A percentile compares a stretch with the other conserved stretches of the same genome.
These are phyloP conservation scores for Colletotrichum abscissum DNA, from an alignment of 2,329 filamentous ascomycete species.

Conservation along the genomic window DNA sequence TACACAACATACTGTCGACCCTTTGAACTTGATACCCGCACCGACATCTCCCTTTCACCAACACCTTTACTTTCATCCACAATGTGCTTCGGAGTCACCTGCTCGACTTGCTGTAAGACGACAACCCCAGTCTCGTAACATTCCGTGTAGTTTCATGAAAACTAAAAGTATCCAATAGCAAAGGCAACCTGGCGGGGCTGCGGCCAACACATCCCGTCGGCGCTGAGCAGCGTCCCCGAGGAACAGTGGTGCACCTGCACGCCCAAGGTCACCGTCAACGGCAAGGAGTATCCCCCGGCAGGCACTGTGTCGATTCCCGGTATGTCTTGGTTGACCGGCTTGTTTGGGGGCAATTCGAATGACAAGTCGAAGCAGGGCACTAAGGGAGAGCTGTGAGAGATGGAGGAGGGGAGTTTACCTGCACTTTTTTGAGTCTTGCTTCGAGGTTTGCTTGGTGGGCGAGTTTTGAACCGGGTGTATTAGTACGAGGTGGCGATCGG, in stretches of 20 bases:
- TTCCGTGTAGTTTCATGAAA: neutral
- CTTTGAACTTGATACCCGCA: neutral
- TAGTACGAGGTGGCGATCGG: conserved; percentile 2
- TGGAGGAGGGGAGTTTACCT: neutral
- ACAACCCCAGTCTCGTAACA: too few species aligned
- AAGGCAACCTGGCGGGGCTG: conserved; percentile 63
- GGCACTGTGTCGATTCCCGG: conserved; percentile 53
- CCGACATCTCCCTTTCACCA: neutral
- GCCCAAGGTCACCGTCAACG: conserved; percentile 55
- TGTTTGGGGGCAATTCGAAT: conserved; percentile 27
- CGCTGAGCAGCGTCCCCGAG: conserved; percentile 56
- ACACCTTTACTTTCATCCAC: conserved; percentile 19
- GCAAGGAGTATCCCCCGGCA: conserved; percentile 58
- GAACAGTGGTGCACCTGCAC: conserved; percentile 60
- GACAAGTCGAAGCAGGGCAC: conserved; percentile 31
- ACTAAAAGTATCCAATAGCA: conserved; percentile 43
- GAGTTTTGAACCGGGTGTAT: neutral
- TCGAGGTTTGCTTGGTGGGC: neutral
- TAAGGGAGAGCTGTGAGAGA: conserved; percentile 21
- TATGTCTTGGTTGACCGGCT: conserved; percentile 48
- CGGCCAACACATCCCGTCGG: conserved; percentile 57
- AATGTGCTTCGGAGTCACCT: conserved; percentile 56
- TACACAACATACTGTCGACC: neutral
- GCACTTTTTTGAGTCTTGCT: too few species aligned
- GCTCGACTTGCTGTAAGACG: conserved; percentile 54